Evolutionary conservation across 768 basidiomycete genomes (phyloP), one percentile per base, ranked within the genome.

Genomic region (Rhizopogon roseolus): DNA sequence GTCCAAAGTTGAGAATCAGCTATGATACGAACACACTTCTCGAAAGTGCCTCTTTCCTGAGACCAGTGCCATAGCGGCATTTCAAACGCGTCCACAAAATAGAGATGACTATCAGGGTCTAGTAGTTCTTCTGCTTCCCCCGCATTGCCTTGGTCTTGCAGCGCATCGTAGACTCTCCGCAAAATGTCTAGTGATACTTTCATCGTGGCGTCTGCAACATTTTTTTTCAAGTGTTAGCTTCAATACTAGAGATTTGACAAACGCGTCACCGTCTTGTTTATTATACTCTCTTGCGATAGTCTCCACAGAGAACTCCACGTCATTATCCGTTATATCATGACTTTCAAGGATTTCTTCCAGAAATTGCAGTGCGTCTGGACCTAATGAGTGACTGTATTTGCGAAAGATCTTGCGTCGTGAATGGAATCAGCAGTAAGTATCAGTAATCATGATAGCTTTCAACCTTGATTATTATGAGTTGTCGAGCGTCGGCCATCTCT

Each of bases 11-110:
- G 50, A 28, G 34, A 19, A 28, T 41, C 29, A 41, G 40, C 17
- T 10, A 17, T 13, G 48, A 39, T 32, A 41, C 22, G 51, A 19
- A 50, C 80, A 42, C 64, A 96, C 95, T 83, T 89, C 54, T 93
- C 92, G 63, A 98, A 98, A 1, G 89, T 86, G 43, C 88, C 88
- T 54, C 89, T 75, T 62, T 95, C 90, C 29, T 78, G 73, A 14
- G 94, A 93, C 85, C 92, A 99, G 62, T 87, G 81, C 86, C 94
- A 94, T 11, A 85, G 72, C 1, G 97, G 97, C 94, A 98, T 98
- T 49, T 96, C 93, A 62, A 93, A 96, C 9, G 96, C 87, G 66
- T 96, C 84, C 29, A 98, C 75, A 58, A 98, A 75, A 62, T 84
- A 82, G 28, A 98, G 71, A 65, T 97, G 90, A 40, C 78, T 84